Evolutionary conservation across 768 basidiomycete species (phyloP), one percentile per base, ranked within the genome.

Genomic region (Lentinula lateritia): DNA sequence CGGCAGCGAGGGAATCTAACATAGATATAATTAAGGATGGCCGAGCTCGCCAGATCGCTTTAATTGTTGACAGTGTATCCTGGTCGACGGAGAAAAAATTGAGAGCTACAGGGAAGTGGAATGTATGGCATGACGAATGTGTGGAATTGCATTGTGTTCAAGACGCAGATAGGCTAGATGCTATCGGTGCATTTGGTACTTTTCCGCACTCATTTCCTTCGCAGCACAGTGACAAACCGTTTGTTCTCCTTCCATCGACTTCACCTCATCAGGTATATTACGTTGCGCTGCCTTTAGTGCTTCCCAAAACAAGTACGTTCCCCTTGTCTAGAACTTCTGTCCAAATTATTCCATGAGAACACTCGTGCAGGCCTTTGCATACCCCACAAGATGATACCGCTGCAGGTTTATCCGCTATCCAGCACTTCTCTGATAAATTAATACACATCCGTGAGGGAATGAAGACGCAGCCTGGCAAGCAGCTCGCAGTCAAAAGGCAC

Each of bases 341-440:
- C 41, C 16, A 8, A n/a, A 23, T n/a, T 9, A 18, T 52, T 23
- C 35, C 36, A 23, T n/a, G 36, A 39, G 16, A 36, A 28, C 23
- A 56, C 8, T 15, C 6, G 34, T 15, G 9, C 38, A 82, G 81
- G 16, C 72, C 79, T 20, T 74, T 82, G 20, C 75, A 83, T 68
- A 73, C 78, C 56, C 83, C 85, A 3, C 61, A 75, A 50, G 80
- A 75, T 45, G 80, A 86, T 66, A 73, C 80, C 53, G 75, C 72
- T 15, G 67, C 72, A 20, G 67, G 72, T 4, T 66, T 72, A 32
- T 85, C 86, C 0, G 87, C 91, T 5, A 85, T 94, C 32, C 82
- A 84, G 61, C 94, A 96, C 69, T 96, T 95, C 69, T 75, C 93
- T 65, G 91, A 93, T 66, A 96, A 95, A 72, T 79, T 96, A 38